Evolutionary conservation across 805 yeast genomes (phyloP).

Genomic region (Hanseniaspora guilliermondii): DNA sequence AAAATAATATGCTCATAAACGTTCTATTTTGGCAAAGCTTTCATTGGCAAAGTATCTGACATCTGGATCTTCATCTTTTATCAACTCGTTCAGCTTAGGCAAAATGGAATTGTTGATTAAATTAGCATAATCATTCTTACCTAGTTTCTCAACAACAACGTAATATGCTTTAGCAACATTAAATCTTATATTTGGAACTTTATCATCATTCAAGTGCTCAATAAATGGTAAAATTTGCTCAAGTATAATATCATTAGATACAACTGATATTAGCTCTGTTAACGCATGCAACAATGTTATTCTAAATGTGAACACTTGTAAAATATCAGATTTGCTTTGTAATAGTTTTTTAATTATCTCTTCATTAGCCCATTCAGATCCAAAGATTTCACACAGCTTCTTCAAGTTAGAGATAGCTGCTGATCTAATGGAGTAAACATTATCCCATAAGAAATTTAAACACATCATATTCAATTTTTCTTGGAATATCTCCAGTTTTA

Average conservation of each 20-base stretch:
- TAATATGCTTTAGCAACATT: constrained; percentile 81
- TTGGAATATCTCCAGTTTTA: constrained; percentile 87
- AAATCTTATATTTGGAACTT: constrained; percentile 90
- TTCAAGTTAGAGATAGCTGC: constrained; percentile 83
- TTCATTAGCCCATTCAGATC: constrained; percentile 81
- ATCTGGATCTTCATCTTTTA: constrained; percentile 69
- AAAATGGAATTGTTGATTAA: constrained; percentile 41
- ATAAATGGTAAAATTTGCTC: constrained; percentile 69
- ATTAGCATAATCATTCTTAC: constrained; percentile 25
- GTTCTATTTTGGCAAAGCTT: constrained; percentile 36
- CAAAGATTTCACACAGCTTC: constrained; percentile 73
- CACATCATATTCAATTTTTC: constrained; percentile 82
- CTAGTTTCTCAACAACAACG: constrained; percentile 44
- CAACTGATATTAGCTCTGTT: constrained; percentile 66
- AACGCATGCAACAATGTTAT: constrained; percentile 82
- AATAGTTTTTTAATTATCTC: constrained; percentile 72
- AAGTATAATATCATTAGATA: constrained; percentile 43
- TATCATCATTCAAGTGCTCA: constrained; percentile 56
- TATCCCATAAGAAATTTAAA: constrained; percentile 97
- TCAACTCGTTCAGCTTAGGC: constrained; percentile 53
- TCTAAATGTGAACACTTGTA: constrained; percentile 72
- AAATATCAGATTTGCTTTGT: constrained; percentile 29
- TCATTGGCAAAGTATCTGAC: constrained; percentile 74
- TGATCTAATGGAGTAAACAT: constrained; percentile 88
- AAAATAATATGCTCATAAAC: neutral